Percentiles rank a stretch among this genome's conserved stretches.
Evolutionary conservation across 306 rosid species (phyloP).

Genomic region (Quercus aquifolioides): DNA sequence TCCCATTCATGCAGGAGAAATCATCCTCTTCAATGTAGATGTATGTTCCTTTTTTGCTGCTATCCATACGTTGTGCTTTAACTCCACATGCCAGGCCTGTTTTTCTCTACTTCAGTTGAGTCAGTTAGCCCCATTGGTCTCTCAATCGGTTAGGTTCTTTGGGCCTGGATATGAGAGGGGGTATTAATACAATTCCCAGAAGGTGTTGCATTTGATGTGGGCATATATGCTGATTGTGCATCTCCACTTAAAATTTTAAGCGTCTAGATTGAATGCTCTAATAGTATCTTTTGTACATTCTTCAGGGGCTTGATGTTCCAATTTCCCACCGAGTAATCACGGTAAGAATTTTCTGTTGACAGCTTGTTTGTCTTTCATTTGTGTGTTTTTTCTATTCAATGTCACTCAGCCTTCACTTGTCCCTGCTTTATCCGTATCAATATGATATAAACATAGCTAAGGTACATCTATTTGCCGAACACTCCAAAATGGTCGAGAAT

Average conservation of each 20-base stretch:
- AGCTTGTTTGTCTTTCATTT: neutral
- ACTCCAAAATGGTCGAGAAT: neutral
- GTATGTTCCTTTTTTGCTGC: slow-evolving; percentile 25
- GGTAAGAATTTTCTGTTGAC: slow-evolving; percentile 34
- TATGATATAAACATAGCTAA: neutral
- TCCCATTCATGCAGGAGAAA: slow-evolving; percentile 75
- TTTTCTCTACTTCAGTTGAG: neutral
- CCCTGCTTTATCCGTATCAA: neutral
- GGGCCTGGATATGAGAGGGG: too few species aligned
- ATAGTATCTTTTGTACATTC: slow-evolving; percentile 9
- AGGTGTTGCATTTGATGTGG: neutral
- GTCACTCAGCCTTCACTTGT: neutral
- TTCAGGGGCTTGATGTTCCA: slow-evolving; percentile 71
- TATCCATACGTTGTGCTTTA: neutral
- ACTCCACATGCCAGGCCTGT: neutral
- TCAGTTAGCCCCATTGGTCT: too few species aligned
- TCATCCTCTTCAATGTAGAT: slow-evolving; percentile 57
- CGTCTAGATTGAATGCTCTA: neutral
- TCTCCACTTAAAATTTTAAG: neutral
- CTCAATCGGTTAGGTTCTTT: too few species aligned
- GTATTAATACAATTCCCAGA: neutral
- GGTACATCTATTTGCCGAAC: neutral
- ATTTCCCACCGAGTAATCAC: slow-evolving; percentile 77
- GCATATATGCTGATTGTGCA: neutral
- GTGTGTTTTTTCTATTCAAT: neutral